Evolutionary conservation across 805 yeast species (phyloP), one percentile per base, ranked within the genome.

Genomic region (Saturnispora besseyi): DNA sequence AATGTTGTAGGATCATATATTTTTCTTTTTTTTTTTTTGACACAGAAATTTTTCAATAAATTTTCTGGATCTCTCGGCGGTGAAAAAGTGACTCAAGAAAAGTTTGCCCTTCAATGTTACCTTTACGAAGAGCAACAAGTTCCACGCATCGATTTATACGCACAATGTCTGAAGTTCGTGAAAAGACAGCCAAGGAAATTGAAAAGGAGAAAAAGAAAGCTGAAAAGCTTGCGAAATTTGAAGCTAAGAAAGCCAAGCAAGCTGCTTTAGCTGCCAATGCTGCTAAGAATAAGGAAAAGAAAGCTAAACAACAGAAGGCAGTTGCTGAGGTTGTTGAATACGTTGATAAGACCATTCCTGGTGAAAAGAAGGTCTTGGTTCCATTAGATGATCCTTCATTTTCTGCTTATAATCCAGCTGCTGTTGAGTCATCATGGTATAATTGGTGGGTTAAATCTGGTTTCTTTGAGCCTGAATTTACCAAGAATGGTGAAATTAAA

Each of bases 381-480:
- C 77, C 88, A 33, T 77, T 93, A 48, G 96, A 91, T 41, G 95
- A 90, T 64, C 90, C 96, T 22, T 82, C 97, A 21, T 79, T 93
- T 65, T 90, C 93, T 69, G 91, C 98, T 9, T 93, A 93, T 69
- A 86, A 79, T 61, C 99, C 99, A 32, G 78, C 79, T 59, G 84
- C 83, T 59, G 97, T 93, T 44, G 99, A 93, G 70, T 84, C 95
- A 50, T 87, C 96, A 12, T 93, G 99, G 99, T 91, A 91, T 70
- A 80, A 78, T 18, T 93, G 99, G 98, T 93, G 99, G 99, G 84
- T 79, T 53, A 75, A 84, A 61, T 77, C 87, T 67, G 95, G 93
- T 18, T 81, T 79, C 61, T 93, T 93, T 62, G 83, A 84, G 69
- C 99, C 99, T 18, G 86, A 87, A 64, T 81, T 85, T 57, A 75